Percentiles rank a stretch among this genome's conserved stretches.
phyloP scores from a whole-genome alignment of 768 basidiomycete species.

The Asterophora parasitica region DNA sequence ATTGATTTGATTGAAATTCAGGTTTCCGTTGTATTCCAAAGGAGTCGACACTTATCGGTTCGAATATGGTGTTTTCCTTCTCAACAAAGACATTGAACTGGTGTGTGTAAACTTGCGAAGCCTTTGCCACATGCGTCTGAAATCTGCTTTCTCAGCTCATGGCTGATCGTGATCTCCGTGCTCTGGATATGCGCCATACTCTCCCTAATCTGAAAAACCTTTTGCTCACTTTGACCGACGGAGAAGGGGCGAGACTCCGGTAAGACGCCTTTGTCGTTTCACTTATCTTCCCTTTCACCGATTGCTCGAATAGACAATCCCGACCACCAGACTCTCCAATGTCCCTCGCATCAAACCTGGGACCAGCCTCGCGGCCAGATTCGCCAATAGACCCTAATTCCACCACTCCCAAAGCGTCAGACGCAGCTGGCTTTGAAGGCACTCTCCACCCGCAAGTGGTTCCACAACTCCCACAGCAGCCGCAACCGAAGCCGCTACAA shows the following conservation, averaged over 20 bases:
- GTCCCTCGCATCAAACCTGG: conserved; percentile 22
- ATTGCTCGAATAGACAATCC: conserved; percentile 19
- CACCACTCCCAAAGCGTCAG: conserved; percentile 34
- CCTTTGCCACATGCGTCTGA: conserved; percentile 10
- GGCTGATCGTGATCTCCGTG: conserved; percentile 82
- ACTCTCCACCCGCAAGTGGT: conserved; percentile 49
- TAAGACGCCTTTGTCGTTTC: conserved; percentile 27
- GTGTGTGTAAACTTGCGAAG: conserved; percentile 37
- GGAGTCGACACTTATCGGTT: conserved; percentile 97
- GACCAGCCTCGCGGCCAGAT: conserved; percentile 16
- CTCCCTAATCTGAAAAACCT: conserved; percentile 95
- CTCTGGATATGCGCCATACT: conserved; percentile 92
- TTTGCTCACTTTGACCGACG: conserved; percentile 77
- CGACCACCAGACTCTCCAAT: conserved; percentile 23
- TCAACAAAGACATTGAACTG: conserved; percentile 97
- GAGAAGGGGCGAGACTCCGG: conserved; percentile 46
- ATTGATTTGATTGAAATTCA: conserved; percentile 24
- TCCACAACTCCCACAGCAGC: conserved; percentile 51
- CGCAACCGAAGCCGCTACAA: conserved; percentile 29
- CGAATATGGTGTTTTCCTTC: conserved; percentile 93
- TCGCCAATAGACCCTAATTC: conserved; percentile 22
- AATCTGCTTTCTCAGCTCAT: conserved; percentile 57
- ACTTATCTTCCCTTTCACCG: conserved; percentile 7
- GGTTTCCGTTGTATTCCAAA: conserved; percentile 92
- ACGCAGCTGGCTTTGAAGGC: conserved; percentile 24